These are phyloP conservation scores for Rhodotorula sp. DNA, from an alignment of 1,284 basidiomycete species.

Conservation along the genomic window DNA sequence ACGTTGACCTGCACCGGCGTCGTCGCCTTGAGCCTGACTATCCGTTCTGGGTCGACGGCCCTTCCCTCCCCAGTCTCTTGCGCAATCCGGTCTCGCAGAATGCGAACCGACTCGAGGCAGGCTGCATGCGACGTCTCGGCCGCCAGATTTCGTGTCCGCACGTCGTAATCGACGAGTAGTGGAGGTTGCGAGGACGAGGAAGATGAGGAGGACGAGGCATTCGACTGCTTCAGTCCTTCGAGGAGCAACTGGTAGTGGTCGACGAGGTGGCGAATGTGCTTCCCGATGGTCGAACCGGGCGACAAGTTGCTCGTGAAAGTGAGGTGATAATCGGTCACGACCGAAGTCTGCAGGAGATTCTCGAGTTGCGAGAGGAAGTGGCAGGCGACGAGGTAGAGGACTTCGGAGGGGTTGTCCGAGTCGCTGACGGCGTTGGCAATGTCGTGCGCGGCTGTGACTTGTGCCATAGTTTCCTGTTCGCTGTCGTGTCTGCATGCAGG, in stretches of 20 bases:
- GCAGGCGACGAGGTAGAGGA: conserved; percentile 27
- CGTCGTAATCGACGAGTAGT: conserved; percentile 64
- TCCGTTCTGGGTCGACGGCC: conserved; percentile 55
- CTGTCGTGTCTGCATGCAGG: no score
- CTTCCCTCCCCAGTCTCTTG: conserved; percentile 12
- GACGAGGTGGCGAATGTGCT: conserved; percentile 33
- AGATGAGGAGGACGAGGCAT: neutral
- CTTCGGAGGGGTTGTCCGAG: conserved; percentile 9
- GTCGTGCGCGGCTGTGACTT: no score
- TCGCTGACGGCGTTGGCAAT: no score
- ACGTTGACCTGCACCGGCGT: conserved; percentile 72
- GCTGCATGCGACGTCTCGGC: conserved; percentile 68
- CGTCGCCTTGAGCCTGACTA: conserved; percentile 68
- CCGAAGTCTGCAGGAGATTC: conserved; percentile 2
- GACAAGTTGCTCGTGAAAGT: neutral
- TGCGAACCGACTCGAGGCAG: conserved; percentile 62
- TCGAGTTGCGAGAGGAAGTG: conserved; percentile 19
- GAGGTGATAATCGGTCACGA: conserved; percentile 24
- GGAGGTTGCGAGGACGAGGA: neutral
- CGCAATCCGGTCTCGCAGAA: conserved; percentile 47
- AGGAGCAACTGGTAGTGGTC: conserved; percentile 35
- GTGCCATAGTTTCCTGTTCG: no score
- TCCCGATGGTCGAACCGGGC: conserved; percentile 31
- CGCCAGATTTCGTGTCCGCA: conserved; percentile 68
- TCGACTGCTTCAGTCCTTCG: conserved; percentile 10